Percentiles rank a stretch among this genome's conserved stretches.
These are phyloP conservation scores for Talaromyces borbonicus DNA, from an alignment of 495 filamentous ascomycete genomes.

Conservation along the genomic window DNA sequence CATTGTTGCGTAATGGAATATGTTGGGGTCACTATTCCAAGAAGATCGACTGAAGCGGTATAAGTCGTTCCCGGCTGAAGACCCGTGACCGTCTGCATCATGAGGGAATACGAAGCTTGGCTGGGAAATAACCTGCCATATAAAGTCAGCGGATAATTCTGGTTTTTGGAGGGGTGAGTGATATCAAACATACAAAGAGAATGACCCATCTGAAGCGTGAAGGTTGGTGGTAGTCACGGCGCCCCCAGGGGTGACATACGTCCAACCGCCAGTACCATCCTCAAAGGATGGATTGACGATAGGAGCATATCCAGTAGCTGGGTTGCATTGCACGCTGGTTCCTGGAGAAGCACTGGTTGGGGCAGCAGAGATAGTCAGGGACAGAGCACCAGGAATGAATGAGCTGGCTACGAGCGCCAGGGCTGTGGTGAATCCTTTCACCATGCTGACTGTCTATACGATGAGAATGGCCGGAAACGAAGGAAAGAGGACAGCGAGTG, in stretches of 20 bases:
- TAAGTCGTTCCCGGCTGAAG: neutral
- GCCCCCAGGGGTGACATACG: neutral
- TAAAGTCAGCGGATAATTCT: neutral
- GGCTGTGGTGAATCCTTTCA: neutral
- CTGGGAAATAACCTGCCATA: neutral
- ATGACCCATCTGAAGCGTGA: neutral
- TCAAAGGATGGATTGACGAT: slow-evolving; percentile 3
- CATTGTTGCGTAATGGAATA: neutral
- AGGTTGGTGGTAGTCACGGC: neutral
- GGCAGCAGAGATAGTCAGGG: neutral
- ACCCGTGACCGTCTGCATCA: neutral
- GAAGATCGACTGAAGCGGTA: neutral
- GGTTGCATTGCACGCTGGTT: neutral
- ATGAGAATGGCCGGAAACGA: neutral
- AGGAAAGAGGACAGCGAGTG: neutral
- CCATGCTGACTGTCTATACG: neutral
- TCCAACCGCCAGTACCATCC: neutral
- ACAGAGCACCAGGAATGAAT: neutral
- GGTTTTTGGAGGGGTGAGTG: neutral
- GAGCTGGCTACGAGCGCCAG: neutral
- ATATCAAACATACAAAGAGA: neutral
- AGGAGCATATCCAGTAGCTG: neutral
- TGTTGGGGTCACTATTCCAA: neutral
- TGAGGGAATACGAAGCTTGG: neutral
- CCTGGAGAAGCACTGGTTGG: neutral